phyloP scores from a whole-genome alignment of 2,329 filamentous ascomycete genomes.

The Penicillium sp. region DNA sequence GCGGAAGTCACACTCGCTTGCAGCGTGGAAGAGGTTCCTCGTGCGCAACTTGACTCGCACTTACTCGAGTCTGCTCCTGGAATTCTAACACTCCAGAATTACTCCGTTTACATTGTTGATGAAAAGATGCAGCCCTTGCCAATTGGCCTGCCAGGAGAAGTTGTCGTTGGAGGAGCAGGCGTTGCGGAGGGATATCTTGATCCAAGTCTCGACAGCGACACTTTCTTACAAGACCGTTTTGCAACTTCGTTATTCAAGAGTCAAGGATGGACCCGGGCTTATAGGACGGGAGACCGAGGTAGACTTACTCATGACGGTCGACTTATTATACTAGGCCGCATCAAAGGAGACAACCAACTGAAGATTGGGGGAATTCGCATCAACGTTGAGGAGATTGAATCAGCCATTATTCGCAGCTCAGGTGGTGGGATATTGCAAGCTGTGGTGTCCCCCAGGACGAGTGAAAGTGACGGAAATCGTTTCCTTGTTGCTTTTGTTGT shows the following conservation, averaged over 20 bases:
- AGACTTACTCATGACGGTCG: constrained; percentile 18
- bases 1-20: constrained; percentile 22
- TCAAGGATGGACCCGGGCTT: constrained; percentile 9
- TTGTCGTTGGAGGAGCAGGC: constrained; percentile 33
- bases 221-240: constrained; percentile 9
- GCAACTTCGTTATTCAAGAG: constrained; percentile 8
- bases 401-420: constrained; percentile 22
- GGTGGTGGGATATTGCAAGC: constrained; percentile 12
- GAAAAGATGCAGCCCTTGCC: constrained; percentile 34
- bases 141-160: constrained; percentile 39
- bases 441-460: constrained; percentile 8
- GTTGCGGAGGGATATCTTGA: constrained; percentile 16
- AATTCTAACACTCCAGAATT: constrained; percentile 33
- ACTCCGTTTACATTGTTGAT: constrained; percentile 40
- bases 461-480: background rate
- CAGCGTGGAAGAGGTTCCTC: constrained; percentile 17
- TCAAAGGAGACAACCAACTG: constrained; percentile 26
- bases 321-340: constrained; percentile 25
- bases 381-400: constrained; percentile 46
- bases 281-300: constrained; percentile 14
- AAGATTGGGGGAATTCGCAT: constrained; percentile 34
- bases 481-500: constrained; percentile 15
- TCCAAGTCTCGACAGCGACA: constrained; percentile 1
- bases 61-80: background rate
- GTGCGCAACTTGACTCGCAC: background rate